Evolutionary conservation across 352 stramenopile species (phyloP), one percentile per base, ranked within the genome.

Genomic region (Globisporangium alternatum): DNA sequence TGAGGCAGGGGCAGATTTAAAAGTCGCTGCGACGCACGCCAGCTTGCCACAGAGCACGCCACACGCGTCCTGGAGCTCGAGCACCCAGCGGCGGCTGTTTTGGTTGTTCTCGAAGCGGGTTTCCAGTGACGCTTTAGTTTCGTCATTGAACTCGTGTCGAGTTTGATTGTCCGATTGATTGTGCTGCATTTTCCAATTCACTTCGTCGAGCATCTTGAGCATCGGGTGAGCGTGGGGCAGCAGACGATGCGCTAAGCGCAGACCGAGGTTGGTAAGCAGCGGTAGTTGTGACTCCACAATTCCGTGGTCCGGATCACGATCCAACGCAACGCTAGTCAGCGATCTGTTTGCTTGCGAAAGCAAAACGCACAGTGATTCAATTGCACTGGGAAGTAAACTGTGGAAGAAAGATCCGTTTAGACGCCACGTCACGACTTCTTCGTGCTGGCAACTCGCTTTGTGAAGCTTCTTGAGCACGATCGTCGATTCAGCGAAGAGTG

Each of bases 181-280:
- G 44, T 17, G 25, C 21, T 75, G 68, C 66, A 79, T 77, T 55
- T 86, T 86, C 74, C 78, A 88, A 48, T 76, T 82, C 30, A 88
- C 67, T 76, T 88, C 79, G 56, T 86, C 79, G 10, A 88, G 56
- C 51, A 86, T 69, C 63, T 88, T 85, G 25, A 86, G 55, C 66
- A 88, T 88, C 17, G 66, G 61, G 28, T 74, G 53, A 0, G 85
- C 43, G 25, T 75, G 67, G 3, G 79, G 79, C 33, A 84, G 39
- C 30, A 86, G 22, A 2, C 56, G 65, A n/a, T 84, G 64, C 10
- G 75, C 75, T 2, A 83, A 54, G 22, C 53, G n/a, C 1, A 83
- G 52, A 5, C 62, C 67, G 13, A 66, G 30, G 4, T 22, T n/a
- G 13, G 35, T 22, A 3, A 19, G 8, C 41, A 43, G 19, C 15